Evolutionary conservation across 2,329 filamentous ascomycete species (phyloP), one percentile per base, ranked within the genome.

Genomic region (Sporothrix dimorphospora): DNA sequence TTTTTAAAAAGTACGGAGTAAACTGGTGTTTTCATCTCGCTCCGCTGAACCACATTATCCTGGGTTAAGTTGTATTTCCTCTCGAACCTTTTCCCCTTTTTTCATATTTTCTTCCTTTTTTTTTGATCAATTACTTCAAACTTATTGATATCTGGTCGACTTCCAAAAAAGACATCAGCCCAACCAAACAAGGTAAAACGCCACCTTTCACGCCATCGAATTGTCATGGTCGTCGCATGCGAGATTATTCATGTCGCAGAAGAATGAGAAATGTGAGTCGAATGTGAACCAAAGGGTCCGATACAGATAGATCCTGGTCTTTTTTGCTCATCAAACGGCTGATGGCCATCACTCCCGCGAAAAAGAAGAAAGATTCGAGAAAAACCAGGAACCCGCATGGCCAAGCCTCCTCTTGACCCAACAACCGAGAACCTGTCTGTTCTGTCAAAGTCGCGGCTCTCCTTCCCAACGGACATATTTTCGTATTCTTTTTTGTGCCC

Each of bases 281-380:
- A 8, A 57, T 11, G 21, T n/a, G 47, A 14, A 65, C 42, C 42
- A 34, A 45, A 3, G 14, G 63, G 63, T 49, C 63, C 42, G 45
- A 66, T 34, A 47, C 63, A 1, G 27, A 49, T 8, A 19, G 59
- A 45, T 24, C 21, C 5, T 12, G 24, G 7, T 27, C 14, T 6
- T 65, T 65, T 12, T 45, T 47, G 63, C 63, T 34, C 42, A 53
- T 38, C 45, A 68, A 53, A 53, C 45, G 27, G 47, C 5, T 27
- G 3, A 53, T 53, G 7, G 30, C 8, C 45, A 21, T 38, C 9
- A 40, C 34, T 42, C 45, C 30, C 57, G 30, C 16, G 11, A 40
- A n/a, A 5, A 27, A n/a, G 47, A 66, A 8, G 21, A 45, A 12
- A 9, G 16, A 45, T 16, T 63, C 57, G 42, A 11, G 7, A 63